Base-by-base conservation (phyloP, 129 eudicot genomes). In the Cynara cardunculus region DNA sequence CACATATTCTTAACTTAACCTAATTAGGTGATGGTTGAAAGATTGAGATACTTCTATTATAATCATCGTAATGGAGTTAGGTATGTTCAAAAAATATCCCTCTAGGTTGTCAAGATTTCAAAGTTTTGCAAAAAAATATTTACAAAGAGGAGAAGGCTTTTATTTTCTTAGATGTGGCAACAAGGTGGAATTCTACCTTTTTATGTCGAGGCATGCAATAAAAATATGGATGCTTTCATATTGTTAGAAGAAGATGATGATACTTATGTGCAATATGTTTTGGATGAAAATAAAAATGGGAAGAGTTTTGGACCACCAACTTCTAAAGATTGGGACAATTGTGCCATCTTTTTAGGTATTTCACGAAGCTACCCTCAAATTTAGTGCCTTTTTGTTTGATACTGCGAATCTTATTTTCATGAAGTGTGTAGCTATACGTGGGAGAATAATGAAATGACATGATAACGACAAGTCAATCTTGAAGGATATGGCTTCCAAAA, bases 271-370 rank as follows among this genome's bases (percentile, higher is more conserved):
- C 49, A 34, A 9, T 72, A 72, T 1, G 34, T 35, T n/a, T 34
- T 2, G 34, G 76, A 62, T 62, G 25, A 62, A 21, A 14, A 62
- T 21, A 8, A 21, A 64, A 2, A 22, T 0, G 30, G 69, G 12
- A 64, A 16, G 69, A 64, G 28, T 2, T 0, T 1, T 1, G 76
- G 25, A 46, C 28, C 61, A 72, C 76, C 56, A 5, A 30, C 11
- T 32, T 35, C 76, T 4, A 72, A 73, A 3, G 76, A 72, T 72
- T 72, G 37, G 61, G 76, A 72, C 7, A 21, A 72, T 30, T 35
- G 59, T 35, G 7, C 9, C 1, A 31, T 18, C 2, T 30, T 19
- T 72, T 35, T 34, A 32, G 13, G 44, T 35, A 35, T 35, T 41
- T 41, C 11, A 41, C 11, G 16, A 10, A 41, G 53, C 16, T 41